These are phyloP conservation scores for Mortierella sp. DNA, from an alignment of 371 early-diverging fungal genomes.

Conservation along the genomic window DNA sequence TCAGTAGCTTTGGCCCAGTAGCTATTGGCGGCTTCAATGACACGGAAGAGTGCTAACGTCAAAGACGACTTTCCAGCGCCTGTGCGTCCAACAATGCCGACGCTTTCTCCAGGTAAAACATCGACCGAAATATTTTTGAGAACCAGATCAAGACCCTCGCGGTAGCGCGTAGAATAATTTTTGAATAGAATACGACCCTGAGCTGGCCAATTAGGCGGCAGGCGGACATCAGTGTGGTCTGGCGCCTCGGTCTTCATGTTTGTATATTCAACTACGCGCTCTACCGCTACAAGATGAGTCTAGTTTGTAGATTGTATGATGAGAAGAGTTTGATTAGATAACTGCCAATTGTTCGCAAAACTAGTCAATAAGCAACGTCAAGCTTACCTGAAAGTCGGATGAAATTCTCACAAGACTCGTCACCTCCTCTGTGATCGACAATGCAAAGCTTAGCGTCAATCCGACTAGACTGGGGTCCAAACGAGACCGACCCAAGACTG, in stretches of 20 bases:
- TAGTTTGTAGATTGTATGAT: neutral
- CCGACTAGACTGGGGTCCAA: conserved; percentile 87
- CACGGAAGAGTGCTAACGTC: conserved; percentile 77
- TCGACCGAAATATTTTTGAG: conserved; percentile 64
- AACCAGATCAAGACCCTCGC: conserved; percentile 73
- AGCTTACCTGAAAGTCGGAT: conserved; percentile 74
- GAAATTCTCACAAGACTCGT: conserved; percentile 87
- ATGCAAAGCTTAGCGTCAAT: conserved; percentile 88
- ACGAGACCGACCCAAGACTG: conserved; percentile 65
- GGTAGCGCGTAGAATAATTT: conserved; percentile 72
- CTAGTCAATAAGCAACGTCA: neutral
- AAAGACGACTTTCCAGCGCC: conserved; percentile 81
- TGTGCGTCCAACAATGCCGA: conserved; percentile 68
- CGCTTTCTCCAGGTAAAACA: conserved; percentile 47
- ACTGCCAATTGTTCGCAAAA: too few relatives aligned
- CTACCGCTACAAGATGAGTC: conserved; percentile 87
- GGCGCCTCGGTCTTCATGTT: conserved; percentile 76
- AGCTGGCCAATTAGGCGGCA: conserved; percentile 61
- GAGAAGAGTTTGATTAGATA: neutral
- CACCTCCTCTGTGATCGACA: conserved; percentile 84
- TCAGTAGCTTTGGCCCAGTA: conserved; percentile 30
- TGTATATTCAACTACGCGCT: conserved; percentile 89
- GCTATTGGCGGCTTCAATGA: conserved; percentile 72
- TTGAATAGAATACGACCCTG: conserved; percentile 68
- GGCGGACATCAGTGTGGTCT: conserved; percentile 31